These are phyloP conservation scores for Rhizopus arrhizus DNA, from an alignment of 371 early-diverging fungal species.

Conservation along the genomic window DNA sequence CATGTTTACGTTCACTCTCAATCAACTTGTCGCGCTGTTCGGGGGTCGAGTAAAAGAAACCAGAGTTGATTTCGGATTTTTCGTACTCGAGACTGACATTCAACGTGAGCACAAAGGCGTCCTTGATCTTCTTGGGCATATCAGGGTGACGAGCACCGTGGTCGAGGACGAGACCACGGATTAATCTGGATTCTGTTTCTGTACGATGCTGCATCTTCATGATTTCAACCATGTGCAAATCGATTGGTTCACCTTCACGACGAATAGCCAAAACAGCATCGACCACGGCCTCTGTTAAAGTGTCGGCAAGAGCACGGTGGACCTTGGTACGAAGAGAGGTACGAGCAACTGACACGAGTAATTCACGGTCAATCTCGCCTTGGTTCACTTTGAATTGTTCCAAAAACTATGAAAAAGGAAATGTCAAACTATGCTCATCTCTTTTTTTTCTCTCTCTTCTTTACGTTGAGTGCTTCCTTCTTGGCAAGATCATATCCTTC, in stretches of 20 bases:
- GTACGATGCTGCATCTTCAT: slow-evolving; percentile 99
- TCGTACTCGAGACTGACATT: slow-evolving; percentile 99
- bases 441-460: not conserved
- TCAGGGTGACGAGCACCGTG: slow-evolving; percentile 99
- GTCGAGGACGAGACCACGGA: slow-evolving; percentile 98
- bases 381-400: slow-evolving; percentile 77
- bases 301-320: slow-evolving; percentile 85
- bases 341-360: slow-evolving; percentile 91
- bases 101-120: slow-evolving; percentile 93
- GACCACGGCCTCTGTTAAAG: slow-evolving; percentile 93
- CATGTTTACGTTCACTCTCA: slow-evolving; percentile 96
- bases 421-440: not conserved
- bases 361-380: slow-evolving; percentile 84
- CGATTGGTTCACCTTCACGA: slow-evolving; percentile 83
- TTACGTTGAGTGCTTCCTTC: slow-evolving; percentile 86
- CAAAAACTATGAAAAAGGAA: slow-evolving; percentile 69
- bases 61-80: slow-evolving; percentile 99
- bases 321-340: slow-evolving; percentile 97
- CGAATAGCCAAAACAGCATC: slow-evolving; percentile 93
- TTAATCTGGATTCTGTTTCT: slow-evolving; percentile 91
- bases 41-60: slow-evolving; percentile 98
- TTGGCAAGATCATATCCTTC: slow-evolving; percentile 97
- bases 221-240: slow-evolving; percentile 99
- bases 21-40: slow-evolving; percentile 99
- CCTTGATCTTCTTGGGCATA: slow-evolving; percentile 97